Base-by-base conservation (phyloP, 345 rosid genomes). In the Aurinia saxatilis region DNA sequence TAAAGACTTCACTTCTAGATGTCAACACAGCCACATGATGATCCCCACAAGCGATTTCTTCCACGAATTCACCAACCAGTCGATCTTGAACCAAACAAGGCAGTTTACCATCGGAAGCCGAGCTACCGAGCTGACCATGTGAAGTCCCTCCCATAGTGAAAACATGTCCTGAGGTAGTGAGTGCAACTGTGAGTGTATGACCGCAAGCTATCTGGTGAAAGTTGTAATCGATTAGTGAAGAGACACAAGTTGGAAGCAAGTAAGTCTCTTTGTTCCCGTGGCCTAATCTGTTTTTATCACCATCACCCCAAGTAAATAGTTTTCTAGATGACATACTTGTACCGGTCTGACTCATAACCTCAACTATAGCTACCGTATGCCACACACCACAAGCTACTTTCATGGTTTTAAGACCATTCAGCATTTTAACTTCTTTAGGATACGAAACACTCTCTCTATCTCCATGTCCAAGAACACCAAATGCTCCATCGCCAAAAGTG, bases 301-400 rank as follows among this genome's bases (percentile, higher is more conserved):
- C 99, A 66, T 87, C 97, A 13, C 99, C 99, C 99, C 99, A 93
- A 10, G 96, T 85, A 73, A 93, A 93, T 75, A 93, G 71, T 72
- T 93, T 93, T 64, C 80, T 80, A 0, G 96, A 81, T 23, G 83
- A 68, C 36, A 66, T 25, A 57, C 48, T 81, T 15, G 75, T 34
- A 46, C 97, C 88, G 1, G 81, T 17, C 23, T 87, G 99, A 45
- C 69, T 66, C 70, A 72, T 76, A 23, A 87, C 87, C 70, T 93
- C 96, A n/a, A 93, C 96, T 21, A 93, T 90, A 19, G 99, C 96
- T 33, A 90, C 96, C 1, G 97, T 90, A 61, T 93, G 99, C 97
- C 99, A 93, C 41, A 90, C 81, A 3, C 97, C 95, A 57, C 99
- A 87, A 10, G 99, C 96, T 51, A 93, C 96, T 78, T 87, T 87